Base-by-base conservation (phyloP, 2,329 filamentous ascomycete species). In the Chrysosporium queenslandicum region DNA sequence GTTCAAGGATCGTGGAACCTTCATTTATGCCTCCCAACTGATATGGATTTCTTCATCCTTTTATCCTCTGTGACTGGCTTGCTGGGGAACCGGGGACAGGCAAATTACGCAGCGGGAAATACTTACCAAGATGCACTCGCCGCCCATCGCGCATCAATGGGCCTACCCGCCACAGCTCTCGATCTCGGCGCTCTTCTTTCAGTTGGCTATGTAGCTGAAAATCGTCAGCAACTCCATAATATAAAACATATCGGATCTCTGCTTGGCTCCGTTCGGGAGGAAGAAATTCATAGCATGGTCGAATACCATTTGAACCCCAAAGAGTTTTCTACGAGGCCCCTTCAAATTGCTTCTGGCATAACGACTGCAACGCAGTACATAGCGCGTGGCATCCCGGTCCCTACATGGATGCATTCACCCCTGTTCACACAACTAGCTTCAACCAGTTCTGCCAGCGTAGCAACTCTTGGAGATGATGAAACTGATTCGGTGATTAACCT, bases 1-100 rank as follows among this genome's bases (percentile, higher is more conserved):
- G 60, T 66, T 14, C 12, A 55, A 1, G 61, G 56, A 0, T 61
- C 65, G 0, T 64, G 61, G 61, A 68, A 63, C 46, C 60, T 64
- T 4, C 65, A 70, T 45, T 7, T 16, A 1, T 52, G 56, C 4
- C 58, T 66, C 1, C 61, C 62, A 0, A 34, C 29, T 1, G 59
- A 60, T 2, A 58, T 74, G 5, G 68, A 72, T 54, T 74, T 73
- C 59, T 73, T 72, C 58, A 57, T 74, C 30, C 56, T 68, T 12
- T 55, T 72, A 4, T 71, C 69, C 1, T 73, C 70, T 0, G 52
- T 66, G 0, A 58, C 62, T 8, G 65, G 66, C 14, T 58, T 66
- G 4, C 53, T 70, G 49, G 62, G 64, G 23, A 58, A 60, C 40
- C 45, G 58, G 48, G 60, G 58, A 46, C 56, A 67, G 37, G 62